Base-by-base conservation (phyloP, 345 rosid species). In the Rhodamnia rubescens region DNA sequence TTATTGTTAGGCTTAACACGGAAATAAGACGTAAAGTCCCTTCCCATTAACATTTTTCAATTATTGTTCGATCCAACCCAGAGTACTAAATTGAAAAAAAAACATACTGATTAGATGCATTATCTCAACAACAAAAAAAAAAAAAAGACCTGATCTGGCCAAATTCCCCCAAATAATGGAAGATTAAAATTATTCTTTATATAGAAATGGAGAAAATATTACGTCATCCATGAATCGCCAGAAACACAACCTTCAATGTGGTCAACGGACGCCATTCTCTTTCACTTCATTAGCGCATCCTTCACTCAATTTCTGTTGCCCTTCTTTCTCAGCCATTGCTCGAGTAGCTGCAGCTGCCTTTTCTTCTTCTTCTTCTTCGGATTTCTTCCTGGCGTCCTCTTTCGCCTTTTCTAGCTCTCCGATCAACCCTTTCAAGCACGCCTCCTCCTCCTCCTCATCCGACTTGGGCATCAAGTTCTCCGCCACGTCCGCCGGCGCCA, bases 401-500 rank as follows among this genome's bases (percentile, higher is more conserved):
- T 86, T 87, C n/a, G 88, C 90, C 20, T 26, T n/a, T 75, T 88
- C 85, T 21, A 91, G 87, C 9, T 88, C 91, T 50, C 83, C 75
- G 74, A 88, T 86, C 83, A 91, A 26, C 22, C 85, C 86, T 75
- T 84, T n/a, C 55, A 91, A 81, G 61, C 86, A 82, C 9, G 42
- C 29, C 52, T 88, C 90, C 13, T 7, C 84, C 15, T 86, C 80
- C 29, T 55, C 85, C 1, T 42, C 8, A 26, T 53, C 42, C 3
- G 58, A 82, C 53, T 90, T 91, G 1, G 88, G 93, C 89, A 90
- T 88, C 84, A 91, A 82, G 61, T 89, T 78, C 88, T 91, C 93
- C 6, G 92, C 91, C 82, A 89, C 92, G 84, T 90, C 91, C 3
- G 91, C 91, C 29, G 91, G 90, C 5, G 91, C 82, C 83, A 91